These are phyloP conservation scores for Podospora australis DNA, from an alignment of 495 filamentous ascomycete genomes.

Conservation along the genomic window DNA sequence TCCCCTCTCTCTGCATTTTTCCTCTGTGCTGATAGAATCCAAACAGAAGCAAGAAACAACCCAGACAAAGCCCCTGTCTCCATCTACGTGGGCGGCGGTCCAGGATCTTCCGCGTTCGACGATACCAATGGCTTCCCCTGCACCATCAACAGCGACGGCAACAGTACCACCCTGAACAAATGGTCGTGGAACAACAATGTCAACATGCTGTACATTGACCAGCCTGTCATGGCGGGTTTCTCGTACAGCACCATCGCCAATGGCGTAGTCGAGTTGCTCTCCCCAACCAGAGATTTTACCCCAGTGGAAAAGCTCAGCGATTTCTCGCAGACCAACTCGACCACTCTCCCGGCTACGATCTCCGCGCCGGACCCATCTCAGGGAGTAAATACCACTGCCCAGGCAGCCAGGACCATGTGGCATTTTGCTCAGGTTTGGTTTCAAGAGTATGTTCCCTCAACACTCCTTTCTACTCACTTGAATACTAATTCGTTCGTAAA, in stretches of 20 bases:
- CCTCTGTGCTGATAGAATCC: constrained; percentile 14
- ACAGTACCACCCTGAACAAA: constrained; percentile 7
- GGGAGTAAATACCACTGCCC: constrained; percentile 57
- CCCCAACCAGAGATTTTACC: no score
- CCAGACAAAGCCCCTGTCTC: constrained; percentile 40
- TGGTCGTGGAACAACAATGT: constrained; percentile 63
- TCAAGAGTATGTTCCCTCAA: constrained; percentile 44
- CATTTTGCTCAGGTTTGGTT: constrained; percentile 65
- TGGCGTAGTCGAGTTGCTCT: background rate
- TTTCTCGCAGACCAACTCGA: constrained; percentile 23
- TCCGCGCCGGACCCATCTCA: constrained; percentile 40
- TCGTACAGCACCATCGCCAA: constrained; percentile 5
- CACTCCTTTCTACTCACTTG: constrained; percentile 24
- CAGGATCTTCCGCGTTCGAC: constrained; percentile 31
- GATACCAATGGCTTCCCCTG: constrained; percentile 10
- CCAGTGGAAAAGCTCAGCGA: constrained; percentile 5
- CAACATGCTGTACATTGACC: constrained; percentile 33
- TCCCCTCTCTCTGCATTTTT: constrained; percentile 1
- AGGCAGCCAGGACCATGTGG: constrained; percentile 56
- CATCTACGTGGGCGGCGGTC: constrained; percentile 36
- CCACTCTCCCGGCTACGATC: constrained; percentile 42
- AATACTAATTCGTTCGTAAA: background rate
- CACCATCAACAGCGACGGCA: constrained; percentile 3
- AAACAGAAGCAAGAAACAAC: constrained; percentile 40
- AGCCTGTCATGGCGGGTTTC: constrained; percentile 46